Percentiles rank a stretch among this genome's conserved stretches.
Conservation (phyloP, 2,329 filamentous ascomycete genomes). For the Penicillium sp. region DNA sequence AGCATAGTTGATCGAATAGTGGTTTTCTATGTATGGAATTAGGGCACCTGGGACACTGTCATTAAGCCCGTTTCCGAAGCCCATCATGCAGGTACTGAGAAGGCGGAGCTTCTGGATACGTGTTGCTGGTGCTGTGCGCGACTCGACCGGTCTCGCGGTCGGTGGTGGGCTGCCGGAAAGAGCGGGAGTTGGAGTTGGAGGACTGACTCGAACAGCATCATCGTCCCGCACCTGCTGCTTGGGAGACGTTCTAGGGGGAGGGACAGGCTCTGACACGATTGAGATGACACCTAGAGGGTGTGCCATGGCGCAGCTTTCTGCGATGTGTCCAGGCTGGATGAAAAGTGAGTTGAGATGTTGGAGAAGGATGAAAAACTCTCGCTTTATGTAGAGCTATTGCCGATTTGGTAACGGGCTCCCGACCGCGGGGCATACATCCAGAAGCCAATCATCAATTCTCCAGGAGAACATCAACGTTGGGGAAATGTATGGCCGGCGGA, state of each 20-base stretch:
- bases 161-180: background rate
- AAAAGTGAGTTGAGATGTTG: background rate
- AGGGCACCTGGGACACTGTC: conserved; percentile 78
- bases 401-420: too few species aligned
- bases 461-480: too few species aligned
- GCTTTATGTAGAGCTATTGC: too few species aligned
- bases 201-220: too few species aligned
- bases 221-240: too few species aligned
- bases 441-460: too few species aligned
- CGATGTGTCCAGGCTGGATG: background rate
- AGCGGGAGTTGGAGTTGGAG: too few species aligned
- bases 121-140: background rate
- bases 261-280: background rate
- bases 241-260: too few species aligned
- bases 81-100: conserved; percentile 66
- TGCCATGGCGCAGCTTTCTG: background rate
- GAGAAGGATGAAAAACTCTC: background rate
- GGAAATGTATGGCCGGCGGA: too few species aligned
- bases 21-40: conserved; percentile 78
- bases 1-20: conserved; percentile 77
- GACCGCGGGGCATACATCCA: too few species aligned
- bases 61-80: conserved; percentile 72
- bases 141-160: background rate
- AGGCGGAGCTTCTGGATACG: conserved; percentile 62
- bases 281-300: background rate